These are phyloP conservation scores for Apiotrichum montevideense DNA, from an alignment of 1,284 basidiomycete genomes.

Conservation along the genomic window DNA sequence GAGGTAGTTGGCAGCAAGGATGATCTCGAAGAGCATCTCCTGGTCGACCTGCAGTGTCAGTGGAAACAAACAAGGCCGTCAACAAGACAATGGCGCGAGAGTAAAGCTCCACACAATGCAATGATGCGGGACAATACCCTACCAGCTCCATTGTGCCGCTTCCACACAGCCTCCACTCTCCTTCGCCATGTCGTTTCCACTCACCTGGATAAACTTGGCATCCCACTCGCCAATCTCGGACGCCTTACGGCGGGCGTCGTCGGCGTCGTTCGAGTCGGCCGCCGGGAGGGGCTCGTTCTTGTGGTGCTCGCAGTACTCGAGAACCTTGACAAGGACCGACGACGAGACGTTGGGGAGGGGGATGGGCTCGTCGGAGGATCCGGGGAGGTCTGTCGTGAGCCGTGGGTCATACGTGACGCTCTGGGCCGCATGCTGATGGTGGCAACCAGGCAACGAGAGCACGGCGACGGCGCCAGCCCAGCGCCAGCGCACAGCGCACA, in stretches of 20 bases:
- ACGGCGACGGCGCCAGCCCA: too few species aligned
- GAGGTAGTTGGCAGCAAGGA: constrained; percentile 98
- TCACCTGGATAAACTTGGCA: constrained; percentile 84
- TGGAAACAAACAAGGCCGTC: background rate
- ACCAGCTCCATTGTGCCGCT: background rate
- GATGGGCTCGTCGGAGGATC: constrained; percentile 79
- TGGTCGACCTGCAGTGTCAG: constrained; percentile 63
- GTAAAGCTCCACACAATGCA: too few species aligned
- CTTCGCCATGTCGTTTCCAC: constrained; percentile 3
- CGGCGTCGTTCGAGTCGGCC: constrained; percentile 65
- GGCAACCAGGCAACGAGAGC: background rate
- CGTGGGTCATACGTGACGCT: too few species aligned
- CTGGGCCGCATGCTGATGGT: too few species aligned
- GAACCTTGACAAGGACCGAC: constrained; percentile 93
- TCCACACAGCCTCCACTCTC: too few species aligned
- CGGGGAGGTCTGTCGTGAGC: constrained; percentile 71
- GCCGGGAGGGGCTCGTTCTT: constrained; percentile 91
- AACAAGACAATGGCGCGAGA: background rate
- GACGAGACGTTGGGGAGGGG: constrained; percentile 96
- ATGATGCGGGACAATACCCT: too few species aligned
- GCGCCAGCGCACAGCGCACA: too few species aligned
- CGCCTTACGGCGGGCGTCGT: constrained; percentile 94
- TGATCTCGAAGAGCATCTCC: constrained; percentile 87
- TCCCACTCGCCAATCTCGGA: constrained; percentile 99
- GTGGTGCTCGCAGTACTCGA: constrained; percentile 99